These are phyloP conservation scores for Phytophthora sp. DNA, from an alignment of 352 stramenopile genomes.

Conservation along the genomic window DNA sequence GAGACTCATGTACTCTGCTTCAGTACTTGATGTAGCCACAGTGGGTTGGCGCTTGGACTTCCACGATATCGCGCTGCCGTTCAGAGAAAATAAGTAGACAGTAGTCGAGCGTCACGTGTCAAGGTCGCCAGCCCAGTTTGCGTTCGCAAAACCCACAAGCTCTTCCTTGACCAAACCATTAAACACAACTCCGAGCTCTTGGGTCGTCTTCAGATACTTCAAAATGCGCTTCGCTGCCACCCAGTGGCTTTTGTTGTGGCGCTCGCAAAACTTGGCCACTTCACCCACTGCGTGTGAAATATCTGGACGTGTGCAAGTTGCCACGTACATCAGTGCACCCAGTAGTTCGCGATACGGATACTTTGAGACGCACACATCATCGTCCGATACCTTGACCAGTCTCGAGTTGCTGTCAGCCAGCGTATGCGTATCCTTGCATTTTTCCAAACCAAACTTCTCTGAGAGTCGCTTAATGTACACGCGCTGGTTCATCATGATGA, in stretches of 20 bases:
- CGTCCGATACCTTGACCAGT: neutral
- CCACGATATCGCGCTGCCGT: neutral
- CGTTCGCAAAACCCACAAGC: neutral
- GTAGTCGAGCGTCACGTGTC: neutral
- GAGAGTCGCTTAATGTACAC: neutral
- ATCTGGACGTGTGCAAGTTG: neutral
- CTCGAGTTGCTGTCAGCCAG: neutral
- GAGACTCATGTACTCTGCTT: no score
- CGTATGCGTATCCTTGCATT: neutral
- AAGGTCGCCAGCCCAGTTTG: neutral
- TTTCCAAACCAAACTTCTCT: neutral
- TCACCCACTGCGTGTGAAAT: no score
- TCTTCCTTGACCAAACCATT: neutral
- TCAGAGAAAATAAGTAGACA: neutral
- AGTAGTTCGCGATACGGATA: no score
- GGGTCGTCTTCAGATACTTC: neutral
- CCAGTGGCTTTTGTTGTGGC: neutral
- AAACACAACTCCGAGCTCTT: neutral
- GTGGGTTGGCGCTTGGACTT: neutral
- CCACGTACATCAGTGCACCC: conserved; percentile 1
- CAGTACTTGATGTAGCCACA: neutral
- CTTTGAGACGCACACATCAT: neutral
- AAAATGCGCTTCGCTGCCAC: neutral
- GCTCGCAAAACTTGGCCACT: conserved; percentile 1
- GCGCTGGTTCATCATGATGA: neutral